Evolutionary conservation across 1,139 yeast genomes (phyloP).

Genomic region (Candida frijolesensis): DNA sequence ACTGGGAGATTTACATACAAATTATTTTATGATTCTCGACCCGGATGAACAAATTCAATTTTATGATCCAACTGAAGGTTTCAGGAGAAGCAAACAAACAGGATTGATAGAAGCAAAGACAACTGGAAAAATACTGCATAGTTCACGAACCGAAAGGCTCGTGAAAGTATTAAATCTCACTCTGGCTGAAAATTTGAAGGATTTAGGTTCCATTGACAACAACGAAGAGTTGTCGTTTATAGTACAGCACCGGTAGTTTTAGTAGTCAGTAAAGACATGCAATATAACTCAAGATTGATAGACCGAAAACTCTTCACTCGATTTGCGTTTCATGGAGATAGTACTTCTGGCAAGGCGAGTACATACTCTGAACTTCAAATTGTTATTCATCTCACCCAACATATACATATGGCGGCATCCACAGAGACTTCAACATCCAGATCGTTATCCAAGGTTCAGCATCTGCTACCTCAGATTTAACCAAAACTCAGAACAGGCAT

Average conservation of each 20-base stretch:
- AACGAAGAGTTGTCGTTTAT: constrained; percentile 9
- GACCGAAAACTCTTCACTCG: no score
- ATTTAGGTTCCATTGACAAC: background rate
- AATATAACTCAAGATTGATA: no score
- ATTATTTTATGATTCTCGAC: constrained; percentile 28
- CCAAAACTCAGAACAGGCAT: no score
- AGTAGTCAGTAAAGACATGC: no score
- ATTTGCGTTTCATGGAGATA: background rate
- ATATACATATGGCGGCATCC: no score
- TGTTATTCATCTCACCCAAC: no score
- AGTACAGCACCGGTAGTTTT: constrained; percentile 1
- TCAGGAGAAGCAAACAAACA: constrained; percentile 3
- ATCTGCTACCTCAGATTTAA: no score
- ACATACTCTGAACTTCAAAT: no score
- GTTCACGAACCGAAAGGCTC: constrained; percentile 6
- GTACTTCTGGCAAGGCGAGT: no score
- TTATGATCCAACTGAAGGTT: constrained; percentile 25
- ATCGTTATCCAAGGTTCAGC: no score
- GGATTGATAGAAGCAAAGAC: constrained; percentile 5
- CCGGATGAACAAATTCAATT: constrained; percentile 20
- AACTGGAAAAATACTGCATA: constrained; percentile 9
- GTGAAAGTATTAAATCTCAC: constrained; percentile 2
- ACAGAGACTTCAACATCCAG: no score
- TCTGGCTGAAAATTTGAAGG: background rate
- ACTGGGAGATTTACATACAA: constrained; percentile 36